Base-by-base conservation (phyloP, 2,329 filamentous ascomycete genomes). In the Aspergillus pseudoviridinutans region DNA sequence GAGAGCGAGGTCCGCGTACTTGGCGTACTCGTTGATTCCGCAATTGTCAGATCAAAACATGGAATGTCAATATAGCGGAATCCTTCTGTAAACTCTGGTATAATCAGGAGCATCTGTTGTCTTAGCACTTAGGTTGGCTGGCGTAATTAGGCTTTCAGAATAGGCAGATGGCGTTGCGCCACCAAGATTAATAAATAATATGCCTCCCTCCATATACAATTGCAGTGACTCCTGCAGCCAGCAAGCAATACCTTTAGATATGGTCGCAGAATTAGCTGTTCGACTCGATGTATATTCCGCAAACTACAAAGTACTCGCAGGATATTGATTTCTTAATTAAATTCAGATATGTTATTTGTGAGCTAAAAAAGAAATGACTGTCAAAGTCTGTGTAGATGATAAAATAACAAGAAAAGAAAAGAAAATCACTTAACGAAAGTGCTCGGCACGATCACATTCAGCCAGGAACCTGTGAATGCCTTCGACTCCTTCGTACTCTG, bases 391-490 rank as follows among this genome's bases (percentile, higher is more conserved):
- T 55, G 51, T 58, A 32, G 51, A 28, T 57, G 54, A 44, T 3
- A 49, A 22, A 55, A 55, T 10, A 24, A 54, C 46, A 49, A 25
- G 25, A 46, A 27, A 29, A 55, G 49, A 58, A 56, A 46, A 28
- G 9, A 47, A 32, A 41, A 25, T 9, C n/a, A 54, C 49, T 53
- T 54, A 58, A 49, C 14, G 22, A 58, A 41, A 28, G 56, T 58
- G 71, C 64, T 64, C 72, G 35, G 78, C 78, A 46, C 75, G 73
- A 69, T 88, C 85, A 64, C 86, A 87, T 61, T 87, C 81, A 64
- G 86, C 82, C 58, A 89, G 77, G 66, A 89, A 89, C 52, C 79
- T 79, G 65, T 87, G 85, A 35, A 89, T 87, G 3, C 86, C 86
- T 66, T 88, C 84, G 14, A 86, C 73, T 4, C 84, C 83, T 60